A percentile compares a stretch with the other conserved stretches of the same genome.
Evolutionary conservation across 495 filamentous ascomycete species (phyloP).

Genomic region (Cercophora newfieldiana): DNA sequence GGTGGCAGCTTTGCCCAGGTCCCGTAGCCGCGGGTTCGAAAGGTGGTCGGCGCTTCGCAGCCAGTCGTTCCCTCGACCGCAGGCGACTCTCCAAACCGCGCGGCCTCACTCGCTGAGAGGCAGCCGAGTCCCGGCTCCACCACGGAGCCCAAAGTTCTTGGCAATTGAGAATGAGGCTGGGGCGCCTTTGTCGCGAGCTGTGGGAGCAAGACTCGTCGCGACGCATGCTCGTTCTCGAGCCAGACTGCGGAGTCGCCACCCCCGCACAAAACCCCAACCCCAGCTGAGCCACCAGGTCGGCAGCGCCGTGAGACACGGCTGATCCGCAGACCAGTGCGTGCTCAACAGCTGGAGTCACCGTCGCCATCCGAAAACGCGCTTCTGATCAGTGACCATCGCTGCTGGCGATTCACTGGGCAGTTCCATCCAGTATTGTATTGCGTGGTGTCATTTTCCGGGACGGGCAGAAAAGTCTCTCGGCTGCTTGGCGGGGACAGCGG

Average conservation of each 20-base stretch:
- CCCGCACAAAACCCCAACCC: not conserved
- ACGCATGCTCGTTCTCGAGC: not conserved
- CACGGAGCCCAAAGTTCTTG: not conserved
- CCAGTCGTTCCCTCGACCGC: conserved; percentile 26
- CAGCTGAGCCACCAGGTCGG: not conserved
- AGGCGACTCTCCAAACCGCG: conserved; percentile 29
- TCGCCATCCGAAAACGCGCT: not conserved
- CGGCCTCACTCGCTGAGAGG: not conserved
- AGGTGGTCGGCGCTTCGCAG: conserved; percentile 23
- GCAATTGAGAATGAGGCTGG: not conserved
- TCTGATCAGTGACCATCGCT: not conserved
- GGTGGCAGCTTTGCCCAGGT: conserved; percentile 12
- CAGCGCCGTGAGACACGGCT: not conserved
- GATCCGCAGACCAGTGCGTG: not conserved
- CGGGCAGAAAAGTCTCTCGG: not conserved
- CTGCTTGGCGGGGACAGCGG: not conserved
- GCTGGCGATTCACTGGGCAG: not conserved
- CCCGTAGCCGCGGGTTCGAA: conserved; percentile 9
- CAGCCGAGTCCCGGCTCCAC: not conserved
- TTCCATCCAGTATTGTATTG: not conserved
- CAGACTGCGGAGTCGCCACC: not conserved
- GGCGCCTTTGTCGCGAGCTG: not conserved
- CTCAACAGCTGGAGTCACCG: not conserved
- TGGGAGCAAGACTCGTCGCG: not conserved
- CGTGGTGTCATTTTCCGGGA: not conserved